A percentile compares a stretch with the other conserved stretches of the same genome.
These are phyloP conservation scores for Spiromastix sp. DNA, from an alignment of 2,329 filamentous ascomycete genomes.

Conservation along the genomic window DNA sequence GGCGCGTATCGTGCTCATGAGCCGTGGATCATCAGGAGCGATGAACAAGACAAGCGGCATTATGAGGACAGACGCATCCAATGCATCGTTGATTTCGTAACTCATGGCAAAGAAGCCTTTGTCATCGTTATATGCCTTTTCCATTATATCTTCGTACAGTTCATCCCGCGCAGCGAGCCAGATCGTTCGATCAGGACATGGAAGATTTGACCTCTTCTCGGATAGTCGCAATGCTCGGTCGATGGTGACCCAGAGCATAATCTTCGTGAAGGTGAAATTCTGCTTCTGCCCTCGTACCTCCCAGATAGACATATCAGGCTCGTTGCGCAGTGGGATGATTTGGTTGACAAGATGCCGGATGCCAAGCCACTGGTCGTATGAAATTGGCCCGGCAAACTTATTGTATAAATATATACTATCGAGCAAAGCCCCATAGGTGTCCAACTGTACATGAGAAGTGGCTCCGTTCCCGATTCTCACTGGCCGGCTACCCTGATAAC, in stretches of 20 bases:
- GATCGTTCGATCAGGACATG: constrained; percentile 56
- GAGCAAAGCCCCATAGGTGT: constrained; percentile 71
- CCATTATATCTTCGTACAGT: constrained; percentile 68
- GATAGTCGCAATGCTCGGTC: constrained; percentile 63
- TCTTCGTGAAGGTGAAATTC: constrained; percentile 70
- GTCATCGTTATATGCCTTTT: constrained; percentile 62
- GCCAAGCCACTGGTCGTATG: constrained; percentile 65
- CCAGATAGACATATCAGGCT: constrained; percentile 75
- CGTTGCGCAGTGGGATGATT: constrained; percentile 55
- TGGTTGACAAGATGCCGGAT: constrained; percentile 61
- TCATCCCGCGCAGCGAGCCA: constrained; percentile 59
- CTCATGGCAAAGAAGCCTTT: constrained; percentile 64
- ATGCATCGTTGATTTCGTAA: constrained; percentile 58
- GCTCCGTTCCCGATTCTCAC: constrained; percentile 71
- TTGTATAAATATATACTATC: constrained; percentile 70
- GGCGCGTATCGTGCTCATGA: constrained; percentile 59
- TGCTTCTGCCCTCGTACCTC: constrained; percentile 67
- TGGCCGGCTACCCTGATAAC: constrained; percentile 59
- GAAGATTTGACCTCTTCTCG: constrained; percentile 60
- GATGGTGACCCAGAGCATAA: constrained; percentile 75
- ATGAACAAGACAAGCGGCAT: constrained; percentile 74
- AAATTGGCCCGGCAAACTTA: constrained; percentile 66
- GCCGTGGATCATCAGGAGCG: constrained; percentile 64
- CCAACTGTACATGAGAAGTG: constrained; percentile 65
- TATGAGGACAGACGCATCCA: constrained; percentile 67